Evolutionary conservation across 108 stramenopile species (phyloP).

Genomic region (Nitzschia sp.): DNA sequence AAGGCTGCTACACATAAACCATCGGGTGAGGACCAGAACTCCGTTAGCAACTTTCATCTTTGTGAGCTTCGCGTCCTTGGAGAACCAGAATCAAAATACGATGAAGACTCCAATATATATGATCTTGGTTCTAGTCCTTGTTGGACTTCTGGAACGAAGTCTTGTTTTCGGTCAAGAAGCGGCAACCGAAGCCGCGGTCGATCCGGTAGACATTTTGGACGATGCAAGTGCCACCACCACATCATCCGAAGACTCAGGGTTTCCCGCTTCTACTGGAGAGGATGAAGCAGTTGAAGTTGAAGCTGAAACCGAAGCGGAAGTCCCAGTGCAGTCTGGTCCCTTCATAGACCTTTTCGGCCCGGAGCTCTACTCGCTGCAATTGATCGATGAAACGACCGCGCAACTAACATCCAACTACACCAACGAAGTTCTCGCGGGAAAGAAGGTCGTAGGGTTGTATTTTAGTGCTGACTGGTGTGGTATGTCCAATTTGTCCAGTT

Average conservation of each 20-base stretch:
- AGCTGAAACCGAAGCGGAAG: conserved; percentile 19
- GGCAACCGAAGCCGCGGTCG: neutral
- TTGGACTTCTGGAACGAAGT: neutral
- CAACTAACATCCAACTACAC: conserved; percentile 72
- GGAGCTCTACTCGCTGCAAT: conserved; percentile 68
- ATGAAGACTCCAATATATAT: conserved; percentile 1
- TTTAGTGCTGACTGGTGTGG: conserved; percentile 81
- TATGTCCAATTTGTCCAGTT: no score
- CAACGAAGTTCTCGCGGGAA: conserved; percentile 70
- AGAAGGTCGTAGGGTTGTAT: conserved; percentile 88
- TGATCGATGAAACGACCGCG: conserved; percentile 70
- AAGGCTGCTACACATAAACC: no score
- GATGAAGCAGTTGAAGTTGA: conserved; percentile 2
- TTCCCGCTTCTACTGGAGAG: neutral
- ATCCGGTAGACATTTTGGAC: no score
- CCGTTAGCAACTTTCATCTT: no score
- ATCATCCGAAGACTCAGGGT: neutral
- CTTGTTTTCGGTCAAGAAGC: neutral
- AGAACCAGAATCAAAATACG: no score
- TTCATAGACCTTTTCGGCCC: conserved; percentile 82
- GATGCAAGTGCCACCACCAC: neutral
- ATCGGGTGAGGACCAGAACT: no score
- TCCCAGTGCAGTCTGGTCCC: conserved; percentile 80
- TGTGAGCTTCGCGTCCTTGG: no score
- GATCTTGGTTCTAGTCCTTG: neutral